Evolutionary conservation across 495 filamentous ascomycete species (phyloP).

Genomic region (Daldinia caldariorum): DNA sequence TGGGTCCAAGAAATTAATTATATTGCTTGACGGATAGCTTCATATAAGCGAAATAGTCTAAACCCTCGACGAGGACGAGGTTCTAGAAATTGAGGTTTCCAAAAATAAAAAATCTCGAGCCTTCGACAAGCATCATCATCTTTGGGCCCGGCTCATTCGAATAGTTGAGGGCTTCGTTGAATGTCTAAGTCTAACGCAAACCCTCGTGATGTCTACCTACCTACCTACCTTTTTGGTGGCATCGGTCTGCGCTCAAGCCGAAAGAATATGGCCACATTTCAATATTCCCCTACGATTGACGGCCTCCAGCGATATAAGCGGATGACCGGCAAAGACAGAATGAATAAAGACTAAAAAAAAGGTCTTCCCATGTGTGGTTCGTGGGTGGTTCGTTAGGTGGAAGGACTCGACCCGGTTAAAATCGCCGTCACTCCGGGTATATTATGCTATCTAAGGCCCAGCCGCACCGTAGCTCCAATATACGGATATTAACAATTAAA

Average conservation of each 20-base stretch:
- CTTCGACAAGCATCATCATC: slow-evolving; percentile 17
- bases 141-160: not conserved
- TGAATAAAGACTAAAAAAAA: slow-evolving; percentile 5
- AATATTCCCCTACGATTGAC: slow-evolving; percentile 10
- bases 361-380: slow-evolving; percentile 37
- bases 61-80: slow-evolving; percentile 3
- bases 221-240: not conserved
- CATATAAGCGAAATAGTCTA: slow-evolving; percentile 23
- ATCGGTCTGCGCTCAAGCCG: slow-evolving; percentile 5
- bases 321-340: slow-evolving; percentile 26
- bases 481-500: slow-evolving; percentile 49
- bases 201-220: not conserved
- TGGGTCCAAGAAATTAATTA: slow-evolving; percentile 27
- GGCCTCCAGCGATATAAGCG: slow-evolving; percentile 24
- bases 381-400: slow-evolving; percentile 39
- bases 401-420: slow-evolving; percentile 49
- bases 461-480: slow-evolving; percentile 39
- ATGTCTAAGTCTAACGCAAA: slow-evolving; percentile 2
- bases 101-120: slow-evolving; percentile 44
- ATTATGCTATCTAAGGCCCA: slow-evolving; percentile 43
- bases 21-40: slow-evolving; percentile 25
- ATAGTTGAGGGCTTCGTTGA: not conserved
- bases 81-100: slow-evolving; percentile 34
- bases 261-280: slow-evolving; percentile 24
- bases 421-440: slow-evolving; percentile 43